Percentiles rank a stretch among this genome's conserved stretches.
phyloP scores from a whole-genome alignment of 768 basidiomycete genomes.

The Panellus pusillus region DNA sequence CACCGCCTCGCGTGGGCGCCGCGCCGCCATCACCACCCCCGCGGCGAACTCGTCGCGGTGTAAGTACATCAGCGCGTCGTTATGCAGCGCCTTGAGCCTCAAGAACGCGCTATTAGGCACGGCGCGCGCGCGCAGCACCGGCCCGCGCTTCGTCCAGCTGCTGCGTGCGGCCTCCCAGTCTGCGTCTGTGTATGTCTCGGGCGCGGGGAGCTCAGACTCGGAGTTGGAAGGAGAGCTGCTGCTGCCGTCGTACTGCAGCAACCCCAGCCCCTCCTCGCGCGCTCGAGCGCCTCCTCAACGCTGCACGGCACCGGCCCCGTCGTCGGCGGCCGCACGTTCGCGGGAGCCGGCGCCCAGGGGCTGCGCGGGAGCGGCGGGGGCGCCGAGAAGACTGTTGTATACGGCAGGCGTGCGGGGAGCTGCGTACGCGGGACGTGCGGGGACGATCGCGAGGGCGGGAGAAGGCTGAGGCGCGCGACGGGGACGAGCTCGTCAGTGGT shows the following conservation, averaged over 20 bases:
- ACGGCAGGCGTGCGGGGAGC: conserved; percentile 13
- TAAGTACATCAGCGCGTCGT: not conserved
- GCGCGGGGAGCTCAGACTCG: too few relatives aligned
- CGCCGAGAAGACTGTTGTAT: conserved; percentile 9
- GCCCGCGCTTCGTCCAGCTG: not conserved
- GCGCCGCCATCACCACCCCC: not conserved
- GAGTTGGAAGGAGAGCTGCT: too few relatives aligned
- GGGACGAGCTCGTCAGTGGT: conserved; percentile 7
- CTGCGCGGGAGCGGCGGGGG: conserved; percentile 8
- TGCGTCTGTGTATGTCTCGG: not conserved
- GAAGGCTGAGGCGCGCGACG: conserved; percentile 7
- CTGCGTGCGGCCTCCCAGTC: not conserved
- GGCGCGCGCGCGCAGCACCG: conserved; percentile 16
- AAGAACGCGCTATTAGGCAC: conserved; percentile 22
- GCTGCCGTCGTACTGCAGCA: too few relatives aligned
- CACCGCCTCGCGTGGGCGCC: too few relatives aligned
- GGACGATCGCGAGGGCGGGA: not conserved
- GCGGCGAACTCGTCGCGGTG: not conserved
- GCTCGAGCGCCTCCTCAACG: not conserved
- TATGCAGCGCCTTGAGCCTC: conserved; percentile 20
- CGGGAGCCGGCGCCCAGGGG: conserved; percentile 7
- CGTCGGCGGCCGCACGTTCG: not conserved
- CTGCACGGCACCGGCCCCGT: not conserved
- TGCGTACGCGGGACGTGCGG: not conserved
- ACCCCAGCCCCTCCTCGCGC: not conserved